A percentile compares a stretch with the other conserved stretches of the same genome.
Evolutionary conservation across 768 basidiomycete genomes (phyloP).

Genomic region (Rhizopogon vulgaris): DNA sequence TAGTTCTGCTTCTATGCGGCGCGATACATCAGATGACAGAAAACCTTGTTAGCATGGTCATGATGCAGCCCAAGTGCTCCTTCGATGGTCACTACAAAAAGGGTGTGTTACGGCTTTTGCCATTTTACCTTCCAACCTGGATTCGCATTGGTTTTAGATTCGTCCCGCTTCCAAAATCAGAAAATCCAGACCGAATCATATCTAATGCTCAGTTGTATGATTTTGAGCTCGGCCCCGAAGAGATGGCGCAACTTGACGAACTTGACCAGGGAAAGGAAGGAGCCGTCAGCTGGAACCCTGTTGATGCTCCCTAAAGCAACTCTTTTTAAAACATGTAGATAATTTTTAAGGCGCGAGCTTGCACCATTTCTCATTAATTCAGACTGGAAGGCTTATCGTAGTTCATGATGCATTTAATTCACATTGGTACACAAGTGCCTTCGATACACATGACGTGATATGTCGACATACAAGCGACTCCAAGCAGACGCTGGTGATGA

Average conservation of each 20-base stretch:
- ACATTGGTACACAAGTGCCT: not conserved
- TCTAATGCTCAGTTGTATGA: slow-evolving; percentile 73
- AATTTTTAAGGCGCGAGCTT: not conserved
- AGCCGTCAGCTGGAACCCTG: slow-evolving; percentile 80
- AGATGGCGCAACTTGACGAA: slow-evolving; percentile 58
- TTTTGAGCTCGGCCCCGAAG: slow-evolving; percentile 61
- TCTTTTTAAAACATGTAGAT: too few species aligned
- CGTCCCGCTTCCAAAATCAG: slow-evolving; percentile 79
- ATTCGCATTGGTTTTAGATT: slow-evolving; percentile 37
- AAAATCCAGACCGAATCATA: slow-evolving; percentile 59
- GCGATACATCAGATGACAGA: not conserved
- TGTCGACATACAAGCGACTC: not conserved
- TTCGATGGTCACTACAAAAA: slow-evolving; percentile 88
- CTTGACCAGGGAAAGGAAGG: slow-evolving; percentile 73
- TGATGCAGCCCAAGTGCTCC: slow-evolving; percentile 71
- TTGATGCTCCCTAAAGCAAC: slow-evolving; percentile 35
- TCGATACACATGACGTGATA: not conserved
- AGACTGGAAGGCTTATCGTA: not conserved
- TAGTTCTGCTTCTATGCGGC: slow-evolving; percentile 2
- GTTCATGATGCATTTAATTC: not conserved
- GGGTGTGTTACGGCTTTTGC: slow-evolving; percentile 39
- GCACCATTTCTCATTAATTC: not conserved
- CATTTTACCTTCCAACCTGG: not conserved
- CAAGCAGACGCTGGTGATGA: too few species aligned
- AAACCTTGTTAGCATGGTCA: slow-evolving; percentile 39